A percentile compares a stretch with the other conserved stretches of the same genome.
These are phyloP conservation scores for Setaria viridis DNA, from an alignment of 202 grass and related monocot species.

Conservation along the genomic window DNA sequence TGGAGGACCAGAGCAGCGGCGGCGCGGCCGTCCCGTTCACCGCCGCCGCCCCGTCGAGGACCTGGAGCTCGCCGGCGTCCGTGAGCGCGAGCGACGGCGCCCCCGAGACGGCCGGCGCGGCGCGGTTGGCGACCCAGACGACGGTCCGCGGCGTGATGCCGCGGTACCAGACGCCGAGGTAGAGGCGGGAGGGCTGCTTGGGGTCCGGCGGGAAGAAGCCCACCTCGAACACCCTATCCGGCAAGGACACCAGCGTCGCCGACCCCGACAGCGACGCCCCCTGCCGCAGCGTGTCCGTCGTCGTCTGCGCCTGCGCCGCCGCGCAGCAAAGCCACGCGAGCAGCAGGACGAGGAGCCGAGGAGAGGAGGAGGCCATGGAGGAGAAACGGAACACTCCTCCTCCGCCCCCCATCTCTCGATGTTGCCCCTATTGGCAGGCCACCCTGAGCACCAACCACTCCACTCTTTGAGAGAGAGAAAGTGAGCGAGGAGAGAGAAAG, in stretches of 20 bases:
- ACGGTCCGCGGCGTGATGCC: constrained; percentile 38
- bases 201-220: constrained; percentile 72
- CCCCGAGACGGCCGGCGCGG: constrained; percentile 5
- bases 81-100: constrained; percentile 56
- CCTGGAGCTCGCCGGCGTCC: constrained; percentile 55
- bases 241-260: constrained; percentile 59
- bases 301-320: background rate
- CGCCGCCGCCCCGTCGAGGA: constrained; percentile 50
- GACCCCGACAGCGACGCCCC: constrained; percentile 44
- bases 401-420: background rate
- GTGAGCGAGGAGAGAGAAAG: background rate
- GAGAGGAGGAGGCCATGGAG: constrained; percentile 46
- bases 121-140: constrained; percentile 82
- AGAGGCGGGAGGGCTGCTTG: constrained; percentile 48
- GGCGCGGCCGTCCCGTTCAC: constrained; percentile 21
- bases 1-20: constrained; percentile 63
- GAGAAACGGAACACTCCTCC: background rate
- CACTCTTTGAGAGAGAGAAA: background rate
- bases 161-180: constrained; percentile 83
- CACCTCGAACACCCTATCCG: constrained; percentile 58
- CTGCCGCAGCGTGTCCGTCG: constrained; percentile 55
- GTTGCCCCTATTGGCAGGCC: background rate
- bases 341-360: constrained; percentile 1
- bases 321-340: constrained; percentile 1
- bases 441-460: constrained; percentile 36